Percentiles rank a stretch among this genome's conserved stretches.
phyloP scores from a whole-genome alignment of 148 eudicot genomes.

The Suaeda aralocaspica region DNA sequence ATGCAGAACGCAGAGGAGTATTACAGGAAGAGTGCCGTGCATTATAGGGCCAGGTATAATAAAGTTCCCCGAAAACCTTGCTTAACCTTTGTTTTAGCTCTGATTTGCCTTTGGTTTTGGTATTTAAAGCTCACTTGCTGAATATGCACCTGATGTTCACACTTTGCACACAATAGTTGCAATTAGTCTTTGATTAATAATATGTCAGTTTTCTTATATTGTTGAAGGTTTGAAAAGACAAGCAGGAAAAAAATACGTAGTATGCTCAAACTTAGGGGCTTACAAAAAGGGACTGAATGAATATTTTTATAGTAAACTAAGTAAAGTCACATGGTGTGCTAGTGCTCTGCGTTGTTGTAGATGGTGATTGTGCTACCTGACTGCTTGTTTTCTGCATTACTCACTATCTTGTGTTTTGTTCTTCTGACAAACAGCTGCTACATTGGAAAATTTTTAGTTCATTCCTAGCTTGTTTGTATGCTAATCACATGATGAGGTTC shows the following conservation, averaged over 20 bases:
- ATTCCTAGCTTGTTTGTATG: not conserved
- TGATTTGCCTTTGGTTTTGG: not conserved
- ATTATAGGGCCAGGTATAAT: slow-evolving; percentile 61
- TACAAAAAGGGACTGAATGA: too few species aligned
- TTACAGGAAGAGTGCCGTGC: slow-evolving; percentile 57
- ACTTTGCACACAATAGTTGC: too few species aligned
- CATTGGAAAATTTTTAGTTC: not conserved
- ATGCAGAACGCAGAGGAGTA: slow-evolving; percentile 81
- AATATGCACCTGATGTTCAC: too few species aligned
- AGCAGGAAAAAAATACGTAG: too few species aligned
- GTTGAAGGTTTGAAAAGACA: too few species aligned
- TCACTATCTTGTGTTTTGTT: too few species aligned
- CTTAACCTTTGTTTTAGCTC: not conserved
- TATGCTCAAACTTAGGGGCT: too few species aligned
- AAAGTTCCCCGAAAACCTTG: not conserved
- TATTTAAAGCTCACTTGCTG: not conserved
- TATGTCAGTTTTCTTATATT: too few species aligned
- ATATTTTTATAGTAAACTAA: too few species aligned
- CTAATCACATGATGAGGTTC: not conserved
- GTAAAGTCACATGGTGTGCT: not conserved
- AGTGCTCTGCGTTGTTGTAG: not conserved
- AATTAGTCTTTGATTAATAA: too few species aligned
- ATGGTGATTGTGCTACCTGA: not conserved
- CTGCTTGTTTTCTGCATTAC: not conserved
- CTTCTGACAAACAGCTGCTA: not conserved